Evolutionary conservation across 2,329 filamentous ascomycete species (phyloP).

Genomic region (Verticillium zaregamsianum): DNA sequence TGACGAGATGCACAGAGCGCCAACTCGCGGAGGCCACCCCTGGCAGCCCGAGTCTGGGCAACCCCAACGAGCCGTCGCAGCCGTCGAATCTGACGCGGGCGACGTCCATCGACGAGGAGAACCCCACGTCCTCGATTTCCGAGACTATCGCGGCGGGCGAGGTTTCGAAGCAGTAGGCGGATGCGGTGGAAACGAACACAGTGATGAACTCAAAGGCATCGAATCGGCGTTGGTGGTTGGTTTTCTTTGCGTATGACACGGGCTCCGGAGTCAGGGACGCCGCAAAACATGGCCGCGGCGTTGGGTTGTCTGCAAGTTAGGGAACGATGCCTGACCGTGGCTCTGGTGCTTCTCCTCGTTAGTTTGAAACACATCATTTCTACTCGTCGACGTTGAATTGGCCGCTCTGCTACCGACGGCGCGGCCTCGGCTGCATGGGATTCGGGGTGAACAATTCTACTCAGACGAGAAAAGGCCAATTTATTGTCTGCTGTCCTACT

Average conservation of each 20-base stretch:
- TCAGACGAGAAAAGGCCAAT: too few relatives aligned
- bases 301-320: neutral
- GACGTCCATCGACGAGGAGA: constrained; percentile 39
- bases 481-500: too few relatives aligned
- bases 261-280: neutral
- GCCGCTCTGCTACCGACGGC: too few relatives aligned
- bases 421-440: too few relatives aligned
- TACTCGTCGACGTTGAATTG: neutral
- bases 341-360: neutral
- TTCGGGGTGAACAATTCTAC: too few relatives aligned
- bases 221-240: neutral
- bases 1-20: constrained; percentile 35
- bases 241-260: neutral
- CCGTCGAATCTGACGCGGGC: constrained; percentile 45
- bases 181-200: neutral
- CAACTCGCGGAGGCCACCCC: constrained; percentile 43
- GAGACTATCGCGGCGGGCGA: neutral
- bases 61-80: constrained; percentile 43
- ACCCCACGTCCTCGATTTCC: neutral
- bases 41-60: constrained; percentile 16
- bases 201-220: neutral
- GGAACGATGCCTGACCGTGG: neutral
- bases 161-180: neutral
- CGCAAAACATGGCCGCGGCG: neutral
- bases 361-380: neutral